Evolutionary conservation across 2,329 filamentous ascomycete genomes (phyloP).

Genomic region (Thelonectria rubi): DNA sequence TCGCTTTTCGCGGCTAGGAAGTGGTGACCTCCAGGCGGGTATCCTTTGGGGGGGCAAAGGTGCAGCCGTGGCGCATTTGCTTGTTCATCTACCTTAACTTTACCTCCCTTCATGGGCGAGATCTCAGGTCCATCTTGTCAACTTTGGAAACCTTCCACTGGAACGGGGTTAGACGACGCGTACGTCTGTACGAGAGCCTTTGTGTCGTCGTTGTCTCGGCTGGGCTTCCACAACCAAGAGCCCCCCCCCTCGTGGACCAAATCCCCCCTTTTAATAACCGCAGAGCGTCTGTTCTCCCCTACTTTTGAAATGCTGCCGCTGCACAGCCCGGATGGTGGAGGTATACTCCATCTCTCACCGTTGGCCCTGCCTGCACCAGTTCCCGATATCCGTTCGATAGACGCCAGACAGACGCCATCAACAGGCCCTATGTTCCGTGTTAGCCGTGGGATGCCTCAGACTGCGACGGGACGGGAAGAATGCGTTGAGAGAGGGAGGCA

Average conservation of each 20-base stretch:
- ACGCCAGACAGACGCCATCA: slow-evolving; percentile 18
- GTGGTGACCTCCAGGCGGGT: slow-evolving; percentile 5
- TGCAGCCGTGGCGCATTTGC: slow-evolving; percentile 6
- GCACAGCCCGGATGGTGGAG: slow-evolving; percentile 25
- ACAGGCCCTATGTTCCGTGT: slow-evolving; percentile 21
- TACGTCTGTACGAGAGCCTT: slow-evolving; percentile 6
- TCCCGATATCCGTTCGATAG: slow-evolving; percentile 11
- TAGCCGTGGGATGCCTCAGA: slow-evolving; percentile 26
- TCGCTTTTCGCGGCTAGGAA: slow-evolving; percentile 19
- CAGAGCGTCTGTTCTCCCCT: slow-evolving; percentile 10
- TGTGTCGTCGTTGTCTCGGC: not conserved
- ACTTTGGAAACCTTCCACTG: slow-evolving; percentile 8
- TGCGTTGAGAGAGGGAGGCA: not conserved
- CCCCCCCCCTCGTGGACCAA: not conserved
- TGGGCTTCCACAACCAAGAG: not conserved
- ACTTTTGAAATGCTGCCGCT: slow-evolving; percentile 4
- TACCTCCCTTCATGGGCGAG: slow-evolving; percentile 8
- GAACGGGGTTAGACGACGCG: not conserved
- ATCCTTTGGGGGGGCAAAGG: not conserved
- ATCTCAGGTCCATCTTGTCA: too few species aligned
- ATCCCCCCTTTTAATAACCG: slow-evolving; percentile 6
- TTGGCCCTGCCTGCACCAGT: slow-evolving; percentile 11
- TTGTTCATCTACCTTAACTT: slow-evolving; percentile 24
- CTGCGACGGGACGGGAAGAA: too few species aligned
- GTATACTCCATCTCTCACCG: slow-evolving; percentile 18